phyloP scores from a whole-genome alignment of 257 asterid species.

The Penstemon barbatus region DNA sequence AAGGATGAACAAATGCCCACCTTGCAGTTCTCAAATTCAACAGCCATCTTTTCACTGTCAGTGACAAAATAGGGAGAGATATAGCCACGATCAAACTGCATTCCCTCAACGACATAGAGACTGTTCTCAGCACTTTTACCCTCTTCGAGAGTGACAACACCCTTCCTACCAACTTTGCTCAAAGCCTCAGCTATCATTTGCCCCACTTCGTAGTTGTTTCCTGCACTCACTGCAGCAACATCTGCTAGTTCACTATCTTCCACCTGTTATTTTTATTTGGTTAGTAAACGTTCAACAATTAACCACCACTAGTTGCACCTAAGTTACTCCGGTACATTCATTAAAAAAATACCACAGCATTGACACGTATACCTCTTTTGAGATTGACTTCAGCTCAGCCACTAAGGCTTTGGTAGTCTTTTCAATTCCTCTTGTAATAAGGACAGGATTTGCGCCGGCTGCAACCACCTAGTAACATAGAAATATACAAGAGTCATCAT shows the following conservation, averaged over 20 bases:
- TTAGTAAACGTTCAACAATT: constrained; percentile 7
- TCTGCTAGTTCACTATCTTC: constrained; percentile 94
- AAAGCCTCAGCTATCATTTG: constrained; percentile 93
- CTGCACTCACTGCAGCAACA: constrained; percentile 98
- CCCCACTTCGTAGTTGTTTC: constrained; percentile 92
- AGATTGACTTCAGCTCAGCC: constrained; percentile 50
- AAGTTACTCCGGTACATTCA: not conserved
- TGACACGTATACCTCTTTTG: constrained; percentile 47
- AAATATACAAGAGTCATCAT: not conserved
- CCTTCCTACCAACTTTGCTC: constrained; percentile 95
- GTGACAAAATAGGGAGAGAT: constrained; percentile 92
- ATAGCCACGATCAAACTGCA: constrained; percentile 98
- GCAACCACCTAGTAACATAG: constrained; percentile 50
- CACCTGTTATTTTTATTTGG: constrained; percentile 45
- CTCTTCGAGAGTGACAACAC: constrained; percentile 98
- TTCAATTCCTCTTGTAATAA: constrained; percentile 59
- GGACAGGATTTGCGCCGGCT: constrained; percentile 66
- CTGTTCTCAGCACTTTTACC: constrained; percentile 92
- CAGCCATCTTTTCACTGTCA: constrained; percentile 88
- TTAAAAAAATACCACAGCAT: not conserved
- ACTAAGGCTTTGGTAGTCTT: constrained; percentile 55
- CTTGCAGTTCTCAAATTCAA: constrained; percentile 97
- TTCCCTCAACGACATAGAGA: constrained; percentile 91
- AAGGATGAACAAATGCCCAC: constrained; percentile 33
- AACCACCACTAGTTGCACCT: not conserved